Evolutionary conservation across 768 basidiomycete species (phyloP), one percentile per base, ranked within the genome.

Genomic region (Psilocybe tampanensis): DNA sequence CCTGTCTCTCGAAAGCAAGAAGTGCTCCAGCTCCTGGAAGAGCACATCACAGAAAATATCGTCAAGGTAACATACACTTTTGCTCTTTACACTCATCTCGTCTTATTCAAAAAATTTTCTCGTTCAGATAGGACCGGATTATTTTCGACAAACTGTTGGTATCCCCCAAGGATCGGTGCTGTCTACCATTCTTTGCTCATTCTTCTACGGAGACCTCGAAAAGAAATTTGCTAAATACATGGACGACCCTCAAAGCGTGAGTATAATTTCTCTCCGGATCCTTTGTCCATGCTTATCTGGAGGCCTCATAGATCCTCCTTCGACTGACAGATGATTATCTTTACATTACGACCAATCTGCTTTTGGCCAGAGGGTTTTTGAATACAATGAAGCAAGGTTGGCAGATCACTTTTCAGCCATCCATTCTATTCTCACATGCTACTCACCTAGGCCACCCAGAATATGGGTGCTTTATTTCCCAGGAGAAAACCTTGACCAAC

Each of bases 101-200:
- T 2, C 29, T 21, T 23, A 24, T 36, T 15, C 42, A 42, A 29
- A 59, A 32, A 36, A 17, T 2, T 1, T n/a, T 6, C n/a, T 29
- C 36, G 22, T 32, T 15, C 61, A 96, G 94, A 94, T 97, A 51
- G 92, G 90, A 1, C 64, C 74, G n/a, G 72, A 82, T 41, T 93
- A 89, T 66, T 96, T 89, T 68, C 86, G 89, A 12, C 97, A 99
- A 70, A 83, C 81, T n/a, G 83, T 92, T 24, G 97, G 97, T 2
- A 99, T 99, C 21, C 96, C 97, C 1, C 97, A 99, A 71, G 97
- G 97, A 19, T 98, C 95, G 2, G 86, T 95, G n/a, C 74, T 98
- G n/a, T 97, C 95, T 7, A 83, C 90, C 0, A 67, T 98, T n/a
- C 74, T 99, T 1, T 99, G 97, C 69, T 90, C 91, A 1, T 92